phyloP scores from a whole-genome alignment of 1,139 yeast genomes.

The Protomyces pachydermus region DNA sequence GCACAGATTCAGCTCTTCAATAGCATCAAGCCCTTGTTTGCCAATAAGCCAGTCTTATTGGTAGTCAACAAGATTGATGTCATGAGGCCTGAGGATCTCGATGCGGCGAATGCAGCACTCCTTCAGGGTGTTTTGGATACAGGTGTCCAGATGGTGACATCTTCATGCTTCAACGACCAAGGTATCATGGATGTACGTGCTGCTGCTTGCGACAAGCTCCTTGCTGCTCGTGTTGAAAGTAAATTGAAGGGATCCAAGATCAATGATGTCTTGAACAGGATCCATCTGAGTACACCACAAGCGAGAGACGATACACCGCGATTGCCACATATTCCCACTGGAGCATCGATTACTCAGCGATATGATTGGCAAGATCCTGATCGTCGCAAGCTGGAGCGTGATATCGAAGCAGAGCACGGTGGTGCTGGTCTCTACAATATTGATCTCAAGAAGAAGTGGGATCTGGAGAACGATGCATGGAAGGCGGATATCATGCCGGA shows the following conservation, averaged over 20 bases:
- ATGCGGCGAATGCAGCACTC: slow-evolving; percentile 66
- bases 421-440: slow-evolving; percentile 98
- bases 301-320: slow-evolving; percentile 77
- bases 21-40: slow-evolving; percentile 92
- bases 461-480: slow-evolving; percentile 95
- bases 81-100: slow-evolving; percentile 75
- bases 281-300: slow-evolving; percentile 88
- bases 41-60: slow-evolving; percentile 92
- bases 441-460: slow-evolving; percentile 71
- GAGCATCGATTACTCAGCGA: slow-evolving; percentile 52
- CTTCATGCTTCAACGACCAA: slow-evolving; percentile 92
- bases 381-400: slow-evolving; percentile 76
- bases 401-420: slow-evolving; percentile 88
- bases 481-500: slow-evolving; percentile 97
- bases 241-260: slow-evolving; percentile 93
- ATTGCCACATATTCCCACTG: slow-evolving; percentile 74
- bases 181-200: slow-evolving; percentile 94
- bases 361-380: slow-evolving; percentile 77
- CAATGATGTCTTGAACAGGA: slow-evolving; percentile 82
- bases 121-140: slow-evolving; percentile 48
- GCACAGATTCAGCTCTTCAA: slow-evolving; percentile 96
- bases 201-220: slow-evolving; percentile 91
- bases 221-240: slow-evolving; percentile 93
- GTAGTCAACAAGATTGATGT: slow-evolving; percentile 94
- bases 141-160: slow-evolving; percentile 81